These are phyloP conservation scores for Strigomonas oncopelti DNA, from an alignment of 208 protist species.

Conservation along the genomic window DNA sequence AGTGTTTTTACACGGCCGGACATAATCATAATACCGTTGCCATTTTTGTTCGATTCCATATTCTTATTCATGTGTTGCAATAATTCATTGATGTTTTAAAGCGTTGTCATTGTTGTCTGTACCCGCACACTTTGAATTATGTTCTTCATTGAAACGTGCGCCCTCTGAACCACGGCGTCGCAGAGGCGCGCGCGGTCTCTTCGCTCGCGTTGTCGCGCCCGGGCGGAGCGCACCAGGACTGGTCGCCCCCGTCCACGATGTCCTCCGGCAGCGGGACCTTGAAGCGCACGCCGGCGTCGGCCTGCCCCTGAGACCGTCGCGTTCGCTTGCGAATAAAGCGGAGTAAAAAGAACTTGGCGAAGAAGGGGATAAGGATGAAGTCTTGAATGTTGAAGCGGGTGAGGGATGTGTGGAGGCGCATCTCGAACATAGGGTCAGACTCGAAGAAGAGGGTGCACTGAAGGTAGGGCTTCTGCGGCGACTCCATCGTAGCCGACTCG, in stretches of 20 bases:
- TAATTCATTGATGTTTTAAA: too few relatives aligned
- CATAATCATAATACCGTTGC: too few relatives aligned
- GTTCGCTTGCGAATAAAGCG: conserved; percentile 50
- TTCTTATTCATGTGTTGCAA: too few relatives aligned
- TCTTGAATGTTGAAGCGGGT: conserved; percentile 59
- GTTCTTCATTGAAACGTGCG: not conserved
- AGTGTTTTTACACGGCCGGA: too few relatives aligned
- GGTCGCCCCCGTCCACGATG: conserved; percentile 60
- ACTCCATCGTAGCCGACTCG: conserved; percentile 64
- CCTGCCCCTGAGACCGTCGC: conserved; percentile 13
- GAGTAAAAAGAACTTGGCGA: conserved; percentile 64
- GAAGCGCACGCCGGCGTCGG: conserved; percentile 37
- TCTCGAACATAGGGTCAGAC: conserved; percentile 78
- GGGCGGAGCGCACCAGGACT: conserved; percentile 28
- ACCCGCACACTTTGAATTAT: not conserved
- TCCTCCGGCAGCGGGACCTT: conserved; percentile 57
- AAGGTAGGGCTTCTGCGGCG: conserved; percentile 57
- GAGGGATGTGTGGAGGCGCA: conserved; percentile 59
- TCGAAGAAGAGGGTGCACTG: conserved; percentile 70
- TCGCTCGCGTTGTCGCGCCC: conserved; percentile 27
- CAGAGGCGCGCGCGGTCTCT: conserved; percentile 9
- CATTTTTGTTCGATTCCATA: too few relatives aligned
- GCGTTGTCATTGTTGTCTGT: too few relatives aligned
- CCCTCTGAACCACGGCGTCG: not conserved
- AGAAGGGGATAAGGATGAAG: conserved; percentile 64